Evolutionary conservation across 345 rosid species (phyloP).

Genomic region (Linum lewisii): DNA sequence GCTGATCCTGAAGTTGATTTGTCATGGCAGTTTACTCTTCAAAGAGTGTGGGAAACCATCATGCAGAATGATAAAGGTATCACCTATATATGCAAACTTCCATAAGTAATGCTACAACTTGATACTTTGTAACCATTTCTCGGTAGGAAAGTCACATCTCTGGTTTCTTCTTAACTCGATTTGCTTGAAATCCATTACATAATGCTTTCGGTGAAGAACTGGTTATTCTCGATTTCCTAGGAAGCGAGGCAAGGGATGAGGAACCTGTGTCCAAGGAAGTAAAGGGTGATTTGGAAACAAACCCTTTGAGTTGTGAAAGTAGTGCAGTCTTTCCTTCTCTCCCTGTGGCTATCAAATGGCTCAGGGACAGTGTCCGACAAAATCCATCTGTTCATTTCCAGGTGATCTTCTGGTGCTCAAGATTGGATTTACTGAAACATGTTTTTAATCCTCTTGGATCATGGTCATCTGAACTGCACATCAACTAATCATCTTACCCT

Average conservation of each 20-base stretch:
- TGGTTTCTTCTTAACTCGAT: too few species aligned
- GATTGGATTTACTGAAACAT: not conserved
- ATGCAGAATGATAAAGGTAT: slow-evolving; percentile 47
- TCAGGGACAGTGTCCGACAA: slow-evolving; percentile 53
- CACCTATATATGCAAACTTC: not conserved
- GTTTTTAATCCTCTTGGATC: too few species aligned
- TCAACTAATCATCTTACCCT: not conserved
- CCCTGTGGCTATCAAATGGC: slow-evolving; percentile 83
- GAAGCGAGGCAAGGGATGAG: slow-evolving; percentile 31
- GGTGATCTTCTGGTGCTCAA: slow-evolving; percentile 29
- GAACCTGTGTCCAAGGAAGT: slow-evolving; percentile 39
- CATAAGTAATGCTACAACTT: too few species aligned
- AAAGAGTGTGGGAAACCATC: slow-evolving; percentile 73
- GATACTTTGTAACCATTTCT: too few species aligned
- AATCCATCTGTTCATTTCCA: slow-evolving; percentile 53
- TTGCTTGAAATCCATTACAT: not conserved
- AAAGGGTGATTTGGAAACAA: slow-evolving; percentile 34
- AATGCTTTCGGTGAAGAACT: not conserved
- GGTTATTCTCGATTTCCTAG: slow-evolving; percentile 13
- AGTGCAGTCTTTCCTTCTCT: slow-evolving; percentile 77
- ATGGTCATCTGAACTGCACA: not conserved
- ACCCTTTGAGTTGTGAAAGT: slow-evolving; percentile 37
- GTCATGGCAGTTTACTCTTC: slow-evolving; percentile 76
- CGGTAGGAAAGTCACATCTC: not conserved
- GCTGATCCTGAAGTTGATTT: slow-evolving; percentile 41